Conservation (phyloP, 305 asterid genomes). For the Fraxinus dipetala region DNA sequence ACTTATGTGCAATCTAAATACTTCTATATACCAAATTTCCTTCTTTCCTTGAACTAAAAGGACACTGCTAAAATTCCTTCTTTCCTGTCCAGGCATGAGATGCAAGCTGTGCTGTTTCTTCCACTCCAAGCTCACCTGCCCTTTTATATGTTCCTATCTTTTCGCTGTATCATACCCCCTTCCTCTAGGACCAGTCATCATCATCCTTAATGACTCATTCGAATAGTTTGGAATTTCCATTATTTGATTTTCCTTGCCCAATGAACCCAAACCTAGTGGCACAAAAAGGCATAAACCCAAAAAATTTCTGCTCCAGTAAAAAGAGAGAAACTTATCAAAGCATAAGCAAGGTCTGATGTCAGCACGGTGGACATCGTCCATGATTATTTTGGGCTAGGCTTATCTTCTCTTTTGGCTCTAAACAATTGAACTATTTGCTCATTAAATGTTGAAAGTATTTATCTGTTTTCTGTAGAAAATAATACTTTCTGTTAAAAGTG, state of each 20-base stretch:
- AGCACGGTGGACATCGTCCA: not conserved
- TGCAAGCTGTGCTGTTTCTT: not conserved
- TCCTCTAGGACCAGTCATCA: not conserved
- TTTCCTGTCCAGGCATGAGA: not conserved
- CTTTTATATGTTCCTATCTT: not conserved
- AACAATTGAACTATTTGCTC: not conserved
- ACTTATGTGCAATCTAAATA: not conserved
- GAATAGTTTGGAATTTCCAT: not conserved
- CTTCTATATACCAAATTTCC: not conserved
- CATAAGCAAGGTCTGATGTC: not conserved
- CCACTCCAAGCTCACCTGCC: not conserved
- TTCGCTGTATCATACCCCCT: not conserved
- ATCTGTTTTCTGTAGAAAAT: not conserved
- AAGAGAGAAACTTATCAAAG: not conserved
- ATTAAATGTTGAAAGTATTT: not conserved
- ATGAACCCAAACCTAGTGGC: not conserved
- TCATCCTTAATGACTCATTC: not conserved
- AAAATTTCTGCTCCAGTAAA: not conserved
- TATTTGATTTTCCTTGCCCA: not conserved
- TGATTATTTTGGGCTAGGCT: not conserved
- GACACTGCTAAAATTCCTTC: not conserved
- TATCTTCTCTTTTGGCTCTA: not conserved
- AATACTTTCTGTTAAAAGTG: not conserved
- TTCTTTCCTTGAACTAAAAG: not conserved
- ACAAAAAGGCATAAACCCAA: not conserved